These are phyloP conservation scores for Rachicladosporium sp. DNA, from an alignment of 2,329 filamentous ascomycete species.

Conservation along the genomic window DNA sequence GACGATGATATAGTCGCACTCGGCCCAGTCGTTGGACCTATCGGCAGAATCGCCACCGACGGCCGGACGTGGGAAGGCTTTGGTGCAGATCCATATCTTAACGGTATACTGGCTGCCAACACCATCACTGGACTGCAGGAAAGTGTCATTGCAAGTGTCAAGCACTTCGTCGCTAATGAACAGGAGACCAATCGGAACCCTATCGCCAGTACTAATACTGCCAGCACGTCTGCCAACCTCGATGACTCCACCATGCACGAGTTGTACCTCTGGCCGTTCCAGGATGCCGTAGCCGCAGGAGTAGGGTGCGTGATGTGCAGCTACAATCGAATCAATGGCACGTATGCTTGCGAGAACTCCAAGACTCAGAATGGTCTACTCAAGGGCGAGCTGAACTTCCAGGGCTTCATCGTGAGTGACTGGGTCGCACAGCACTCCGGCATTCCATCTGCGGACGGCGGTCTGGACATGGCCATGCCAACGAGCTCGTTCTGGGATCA, in stretches of 20 bases:
- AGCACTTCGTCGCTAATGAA: conserved; percentile 46
- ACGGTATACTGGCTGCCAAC: conserved; percentile 38
- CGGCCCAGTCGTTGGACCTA: conserved; percentile 54
- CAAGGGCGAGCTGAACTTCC: conserved; percentile 63
- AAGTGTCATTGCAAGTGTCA: conserved; percentile 45
- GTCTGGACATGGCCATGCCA: conserved; percentile 61
- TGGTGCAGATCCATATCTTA: conserved; percentile 54
- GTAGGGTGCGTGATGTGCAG: conserved; percentile 32
- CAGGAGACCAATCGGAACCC: conserved; percentile 39
- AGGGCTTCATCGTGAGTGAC: conserved; percentile 59
- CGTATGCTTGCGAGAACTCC: conserved; percentile 56
- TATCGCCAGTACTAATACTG: conserved; percentile 12
- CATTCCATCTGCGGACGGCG: conserved; percentile 47
- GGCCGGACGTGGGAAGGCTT: conserved; percentile 64
- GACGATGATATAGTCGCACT: conserved; percentile 38
- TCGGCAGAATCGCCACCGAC: conserved; percentile 58
- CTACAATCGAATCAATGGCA: conserved; percentile 22
- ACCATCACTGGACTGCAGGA: conserved; percentile 46
- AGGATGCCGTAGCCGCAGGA: conserved; percentile 36
- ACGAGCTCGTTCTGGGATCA: conserved; percentile 22
- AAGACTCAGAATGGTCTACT: conserved; percentile 56
- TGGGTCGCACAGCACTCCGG: conserved; percentile 53
- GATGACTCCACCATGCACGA: conserved; percentile 57
- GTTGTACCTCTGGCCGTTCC: conserved; percentile 49
- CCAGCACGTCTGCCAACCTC: conserved; percentile 38